Evolutionary conservation across 345 rosid genomes (phyloP).

Genomic region (Garcia nutans): DNA sequence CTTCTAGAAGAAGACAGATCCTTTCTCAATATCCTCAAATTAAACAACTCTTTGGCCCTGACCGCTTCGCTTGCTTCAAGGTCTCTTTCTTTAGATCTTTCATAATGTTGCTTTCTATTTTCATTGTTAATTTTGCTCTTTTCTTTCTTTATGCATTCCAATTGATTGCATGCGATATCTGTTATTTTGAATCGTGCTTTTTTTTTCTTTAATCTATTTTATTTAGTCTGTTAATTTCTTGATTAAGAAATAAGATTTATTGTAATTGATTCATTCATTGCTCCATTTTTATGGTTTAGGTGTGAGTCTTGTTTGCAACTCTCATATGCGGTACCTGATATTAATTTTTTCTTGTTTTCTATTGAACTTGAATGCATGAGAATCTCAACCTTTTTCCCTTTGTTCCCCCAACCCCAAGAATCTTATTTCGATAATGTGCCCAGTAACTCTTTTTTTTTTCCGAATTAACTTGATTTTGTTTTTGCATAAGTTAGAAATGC

Average conservation of each 20-base stretch:
- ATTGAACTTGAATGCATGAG: not conserved
- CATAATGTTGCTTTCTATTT: not conserved
- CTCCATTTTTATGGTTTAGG: not conserved
- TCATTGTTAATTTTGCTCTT: not conserved
- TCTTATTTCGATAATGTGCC: not conserved
- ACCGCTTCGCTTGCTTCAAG: slow-evolving; percentile 71
- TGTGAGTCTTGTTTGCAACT: not conserved
- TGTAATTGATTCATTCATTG: not conserved
- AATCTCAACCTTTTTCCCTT: not conserved
- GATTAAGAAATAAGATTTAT: not conserved
- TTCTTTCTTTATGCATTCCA: not conserved
- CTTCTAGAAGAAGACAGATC: slow-evolving; percentile 75
- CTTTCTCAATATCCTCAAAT: slow-evolving; percentile 86
- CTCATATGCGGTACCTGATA: not conserved
- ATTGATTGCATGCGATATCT: too few relatives aligned
- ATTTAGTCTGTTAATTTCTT: too few relatives aligned
- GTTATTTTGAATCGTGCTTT: too few relatives aligned
- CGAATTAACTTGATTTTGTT: not conserved
- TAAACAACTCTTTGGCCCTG: slow-evolving; percentile 82
- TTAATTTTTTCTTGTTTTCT: not conserved
- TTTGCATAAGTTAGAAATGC: not conserved
- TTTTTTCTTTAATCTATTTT: too few relatives aligned
- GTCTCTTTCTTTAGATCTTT: slow-evolving; percentile 32
- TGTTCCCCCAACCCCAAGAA: too few relatives aligned
- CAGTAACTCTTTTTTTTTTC: not conserved